Base-by-base conservation (phyloP, 805 yeast species). In the Yamadazyma paraphyllophila region DNA sequence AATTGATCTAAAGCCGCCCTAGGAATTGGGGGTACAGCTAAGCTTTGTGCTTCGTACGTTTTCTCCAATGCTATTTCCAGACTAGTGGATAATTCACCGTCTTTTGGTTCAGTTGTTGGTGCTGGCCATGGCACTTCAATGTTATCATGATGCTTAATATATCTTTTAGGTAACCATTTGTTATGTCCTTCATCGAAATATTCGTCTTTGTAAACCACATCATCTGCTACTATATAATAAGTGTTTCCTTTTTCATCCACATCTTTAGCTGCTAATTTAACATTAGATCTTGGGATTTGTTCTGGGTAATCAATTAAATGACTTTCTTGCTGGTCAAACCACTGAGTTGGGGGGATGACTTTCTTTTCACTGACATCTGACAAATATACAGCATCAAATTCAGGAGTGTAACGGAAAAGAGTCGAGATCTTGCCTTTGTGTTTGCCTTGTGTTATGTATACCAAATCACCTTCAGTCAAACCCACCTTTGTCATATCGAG, bases 71-170 rank as follows among this genome's bases (percentile, higher is more conserved):
- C 89, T 2, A 69, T 65, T 8, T 71, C 78, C 25, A 77, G 75
- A 5, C 65, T 61, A 1, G 96, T 87, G 3, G 83, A 78, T 51
- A 79, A 70, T 26, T 60, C 67, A 41, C 82, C 83, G 52, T 83
- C 89, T 51, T 78, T 78, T 0, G 63, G 53, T 26, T 74, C 81
- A 14, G 51, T 48, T 13, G 70, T 66, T 1, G 94, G 91, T 55
- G 79, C 77, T 32, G 97, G 97, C 96, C 96, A 92, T 44, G 97
- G 97, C 41, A 91, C 82, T 51, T 82, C 78, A 43, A 88, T 69
- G 43, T 81, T 77, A 35, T 77, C 80, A 55, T 85, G 83, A 54
- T 86, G 82, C 51, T 77, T 78, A 20, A 91, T 88, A 54, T 81
- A 79, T 65, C 98, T 80, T 48, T 79, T 80, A 26, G 96, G 96